Base-by-base conservation (phyloP, 2,329 filamentous ascomycete species). In the Pseudonectria buxi region DNA sequence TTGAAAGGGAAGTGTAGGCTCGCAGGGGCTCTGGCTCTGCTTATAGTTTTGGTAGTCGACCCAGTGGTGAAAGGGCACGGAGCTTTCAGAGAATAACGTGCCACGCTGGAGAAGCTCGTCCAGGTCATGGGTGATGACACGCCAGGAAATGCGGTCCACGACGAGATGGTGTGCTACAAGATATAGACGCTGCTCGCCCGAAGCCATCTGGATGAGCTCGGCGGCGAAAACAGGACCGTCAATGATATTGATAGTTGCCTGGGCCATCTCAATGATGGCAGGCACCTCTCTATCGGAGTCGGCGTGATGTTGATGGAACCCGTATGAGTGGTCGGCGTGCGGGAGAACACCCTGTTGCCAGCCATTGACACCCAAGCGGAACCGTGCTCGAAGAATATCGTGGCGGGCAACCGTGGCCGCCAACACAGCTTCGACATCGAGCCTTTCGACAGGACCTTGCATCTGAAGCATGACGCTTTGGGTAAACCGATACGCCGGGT, bases 121-220 rank as follows among this genome's bases (percentile, higher is more conserved):
- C 14, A 75, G 44, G 32, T 75, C 72, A 12, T 65, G 61, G 4
- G 68, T 55, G 14, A 76, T 61, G 33, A 72, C 59, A 11, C 64
- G 60, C 72, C 71, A 75, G 0, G 71, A 74, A 6, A 61, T 59
- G 9, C 69, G 49, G 35, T 76, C 72, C 10, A 74, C 63, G 1
- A 69, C 68, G 4, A 75, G 59, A 32, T 73, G 71, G 39, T 76
- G 72, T 1, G 71, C 69, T 1, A 63, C 59, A 9, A 76, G 51
- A 41, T 69, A 73, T 3, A 76, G 45, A 35, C 69, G 54, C 33
- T 73, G 69, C 38, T 61, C 57, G 4, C 62, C 64, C 30, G 71
- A 63, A 30, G 58, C 47, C 3, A 64, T 69, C 10, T 63, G 61
- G 15, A 75, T 60, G 36, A 71, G 67, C 35, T 71, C 62, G 5